Evolutionary conservation across 2,329 filamentous ascomycete genomes (phyloP), one percentile per base, ranked within the genome.

Genomic region (Fusarium compactum): DNA sequence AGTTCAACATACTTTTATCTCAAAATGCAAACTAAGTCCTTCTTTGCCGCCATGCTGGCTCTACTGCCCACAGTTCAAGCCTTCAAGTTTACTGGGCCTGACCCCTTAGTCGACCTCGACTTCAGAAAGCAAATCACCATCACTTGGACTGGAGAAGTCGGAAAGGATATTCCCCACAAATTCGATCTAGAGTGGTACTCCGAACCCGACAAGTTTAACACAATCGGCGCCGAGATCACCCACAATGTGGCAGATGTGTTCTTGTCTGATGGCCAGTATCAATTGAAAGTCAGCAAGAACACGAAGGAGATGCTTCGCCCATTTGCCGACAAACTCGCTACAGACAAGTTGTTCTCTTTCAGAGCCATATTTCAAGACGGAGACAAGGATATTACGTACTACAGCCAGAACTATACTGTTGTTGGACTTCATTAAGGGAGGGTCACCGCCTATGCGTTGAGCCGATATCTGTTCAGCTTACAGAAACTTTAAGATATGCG

Each of bases 41-140:
- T 59, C 50, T 15, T 45, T 7, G 24, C 16, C 16, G 5, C 24
- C 8, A 9, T 59, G 22, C 11, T 55, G 4, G 40, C 41, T 5
- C 12, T 20, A 4, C 8, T 57, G 16, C 41, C 57, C 14, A 12
- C 16, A 15, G 20, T 18, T 12, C 20, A 18, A 10, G 25, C 51
- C 20, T 60, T 60, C 30, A 18, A 60, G 16, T 57, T 60, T 10
- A 57, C 57, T 15, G 41, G 57, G 9, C 57, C 51, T 20, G 20
- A 60, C 10, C 51, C 57, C 20, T 57, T 38, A 30, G 18, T 57
- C n/a, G 41, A 25, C 11, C 22, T 60, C 6, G 51, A 60, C 41
- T 15, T 60, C 16, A 60, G 16, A 18, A 40, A 46, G 15, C 30
- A 60, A 11, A 18, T 55, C 9, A 45, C 18, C 16, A 59, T 59